These are phyloP conservation scores for Teratosphaeria gauchensis DNA, from an alignment of 2,329 filamentous ascomycete species.

Conservation along the genomic window DNA sequence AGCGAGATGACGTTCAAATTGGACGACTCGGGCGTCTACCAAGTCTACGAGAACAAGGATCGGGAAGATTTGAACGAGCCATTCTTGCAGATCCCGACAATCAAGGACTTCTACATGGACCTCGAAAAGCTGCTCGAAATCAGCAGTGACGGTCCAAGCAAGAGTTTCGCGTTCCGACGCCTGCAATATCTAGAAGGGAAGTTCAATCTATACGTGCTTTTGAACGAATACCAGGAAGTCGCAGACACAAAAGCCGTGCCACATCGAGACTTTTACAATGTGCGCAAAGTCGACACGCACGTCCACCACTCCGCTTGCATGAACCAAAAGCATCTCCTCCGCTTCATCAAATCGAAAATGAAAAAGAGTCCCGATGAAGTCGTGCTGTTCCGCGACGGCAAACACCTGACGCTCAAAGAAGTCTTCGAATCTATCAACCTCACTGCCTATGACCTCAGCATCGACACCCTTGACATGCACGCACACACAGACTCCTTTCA, in stretches of 20 bases:
- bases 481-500: slow-evolving; percentile 97
- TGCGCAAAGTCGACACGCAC: slow-evolving; percentile 96
- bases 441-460: slow-evolving; percentile 94
- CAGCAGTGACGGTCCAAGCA: slow-evolving; percentile 92
- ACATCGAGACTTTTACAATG: slow-evolving; percentile 98
- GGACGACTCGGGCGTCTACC: slow-evolving; percentile 79
- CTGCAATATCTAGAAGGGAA: slow-evolving; percentile 94
- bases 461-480: slow-evolving; percentile 98
- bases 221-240: slow-evolving; percentile 97
- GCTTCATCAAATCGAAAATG: slow-evolving; percentile 99
- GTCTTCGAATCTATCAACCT: slow-evolving; percentile 97
- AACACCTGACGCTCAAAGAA: slow-evolving; percentile 79
- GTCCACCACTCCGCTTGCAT: slow-evolving; percentile 98
- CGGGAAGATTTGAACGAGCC: slow-evolving; percentile 56
- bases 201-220: slow-evolving; percentile 83
- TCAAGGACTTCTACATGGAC: slow-evolving; percentile 93
- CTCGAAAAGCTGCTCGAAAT: slow-evolving; percentile 75
- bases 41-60: slow-evolving; percentile 69
- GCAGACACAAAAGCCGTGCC: slow-evolving; percentile 96
- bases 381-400: slow-evolving; percentile 84
- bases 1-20: slow-evolving; percentile 67
- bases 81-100: slow-evolving; percentile 74
- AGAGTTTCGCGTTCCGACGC: slow-evolving; percentile 91
- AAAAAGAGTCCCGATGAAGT: slow-evolving; percentile 94
- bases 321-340: slow-evolving; percentile 97